Percentiles rank a stretch among this genome's conserved stretches.
Evolutionary conservation across 148 eudicot species (phyloP).

Genomic region (Rhododendron mucronatum): DNA sequence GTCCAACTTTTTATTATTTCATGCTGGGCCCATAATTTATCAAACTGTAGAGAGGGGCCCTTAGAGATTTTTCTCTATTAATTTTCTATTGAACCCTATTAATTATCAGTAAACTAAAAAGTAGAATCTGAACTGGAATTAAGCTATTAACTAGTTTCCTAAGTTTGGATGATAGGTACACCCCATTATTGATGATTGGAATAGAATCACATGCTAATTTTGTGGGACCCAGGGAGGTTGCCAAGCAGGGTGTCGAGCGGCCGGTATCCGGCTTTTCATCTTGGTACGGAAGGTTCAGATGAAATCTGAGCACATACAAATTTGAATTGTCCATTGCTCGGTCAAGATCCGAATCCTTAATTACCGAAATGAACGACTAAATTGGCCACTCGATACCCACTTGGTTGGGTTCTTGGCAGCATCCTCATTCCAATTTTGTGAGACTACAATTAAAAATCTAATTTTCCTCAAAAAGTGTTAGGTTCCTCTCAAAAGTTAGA

Average conservation of each 20-base stretch:
- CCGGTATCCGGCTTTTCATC: too few species aligned
- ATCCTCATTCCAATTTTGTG: neutral
- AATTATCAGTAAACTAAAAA: neutral
- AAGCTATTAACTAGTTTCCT: neutral
- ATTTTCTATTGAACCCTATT: neutral
- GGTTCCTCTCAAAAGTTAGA: neutral
- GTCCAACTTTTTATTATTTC: neutral
- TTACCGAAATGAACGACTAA: too few species aligned
- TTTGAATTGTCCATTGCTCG: too few species aligned
- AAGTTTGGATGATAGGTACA: neutral
- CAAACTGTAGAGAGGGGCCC: neutral
- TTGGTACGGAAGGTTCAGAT: too few species aligned
- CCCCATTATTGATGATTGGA: neutral
- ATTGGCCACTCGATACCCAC: too few species aligned
- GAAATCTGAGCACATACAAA: too few species aligned
- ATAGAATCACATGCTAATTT: neutral
- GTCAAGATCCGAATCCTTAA: too few species aligned
- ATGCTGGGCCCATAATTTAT: neutral
- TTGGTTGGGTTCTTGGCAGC: too few species aligned
- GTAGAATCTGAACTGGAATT: neutral
- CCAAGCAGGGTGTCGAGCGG: too few species aligned
- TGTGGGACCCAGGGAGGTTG: too few species aligned
- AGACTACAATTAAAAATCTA: neutral
- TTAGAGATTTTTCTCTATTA: neutral
- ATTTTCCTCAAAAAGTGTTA: neutral